Conservation (phyloP, 495 filamentous ascomycete genomes). For the Evansstolkia leycettana region DNA sequence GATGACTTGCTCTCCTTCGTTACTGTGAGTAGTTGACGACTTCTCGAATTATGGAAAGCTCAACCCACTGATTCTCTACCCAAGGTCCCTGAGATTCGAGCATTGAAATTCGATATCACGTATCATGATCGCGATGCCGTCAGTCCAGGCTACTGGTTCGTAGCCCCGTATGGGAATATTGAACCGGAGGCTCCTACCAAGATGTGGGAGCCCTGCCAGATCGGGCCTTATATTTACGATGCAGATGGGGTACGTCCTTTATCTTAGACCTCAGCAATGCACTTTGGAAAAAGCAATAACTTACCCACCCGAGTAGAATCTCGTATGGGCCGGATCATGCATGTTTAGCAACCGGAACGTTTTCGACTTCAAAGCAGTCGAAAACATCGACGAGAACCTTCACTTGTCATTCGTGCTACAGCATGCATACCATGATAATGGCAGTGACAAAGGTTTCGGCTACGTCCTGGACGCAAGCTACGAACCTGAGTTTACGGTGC, state of each 20-base stretch:
- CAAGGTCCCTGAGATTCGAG: constrained; percentile 20
- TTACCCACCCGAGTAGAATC: constrained; percentile 11
- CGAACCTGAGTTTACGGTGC: constrained; percentile 19
- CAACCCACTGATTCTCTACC: neutral
- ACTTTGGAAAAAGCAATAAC: neutral
- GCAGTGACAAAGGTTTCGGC: constrained; percentile 16
- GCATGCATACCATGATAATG: constrained; percentile 10
- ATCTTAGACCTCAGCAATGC: neutral
- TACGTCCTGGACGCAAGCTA: constrained; percentile 19
- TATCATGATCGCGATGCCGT: constrained; percentile 12
- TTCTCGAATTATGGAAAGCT: neutral
- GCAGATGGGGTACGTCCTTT: constrained; percentile 5
- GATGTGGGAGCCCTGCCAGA: constrained; percentile 5
- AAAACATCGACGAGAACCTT: constrained; percentile 15
- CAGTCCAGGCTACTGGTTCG: constrained; percentile 16
- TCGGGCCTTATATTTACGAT: constrained; percentile 8
- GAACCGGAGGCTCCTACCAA: constrained; percentile 13
- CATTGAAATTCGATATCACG: constrained; percentile 18
- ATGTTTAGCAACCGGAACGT: constrained; percentile 20
- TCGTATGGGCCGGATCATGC: constrained; percentile 20
- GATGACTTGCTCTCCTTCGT: constrained; percentile 31
- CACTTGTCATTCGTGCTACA: constrained; percentile 33
- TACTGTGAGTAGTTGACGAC: constrained; percentile 13
- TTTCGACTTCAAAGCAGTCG: constrained; percentile 25
- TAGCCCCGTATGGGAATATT: constrained; percentile 11